Evolutionary conservation across 176 grass and related monocot genomes (phyloP).

Genomic region (Saccharum officinarum): DNA sequence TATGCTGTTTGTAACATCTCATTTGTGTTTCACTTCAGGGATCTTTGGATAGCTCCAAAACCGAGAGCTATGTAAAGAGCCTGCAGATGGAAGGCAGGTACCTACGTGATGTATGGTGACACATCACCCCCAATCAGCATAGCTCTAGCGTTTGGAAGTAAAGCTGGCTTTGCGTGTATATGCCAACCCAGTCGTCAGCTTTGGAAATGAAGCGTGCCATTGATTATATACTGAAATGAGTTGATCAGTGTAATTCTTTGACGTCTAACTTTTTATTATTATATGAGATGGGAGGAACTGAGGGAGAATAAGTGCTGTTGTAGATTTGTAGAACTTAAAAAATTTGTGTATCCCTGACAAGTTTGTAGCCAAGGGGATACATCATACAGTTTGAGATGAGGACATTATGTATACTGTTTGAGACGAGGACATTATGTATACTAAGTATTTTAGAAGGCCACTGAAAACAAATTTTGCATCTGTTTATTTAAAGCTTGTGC

Average conservation of each 20-base stretch:
- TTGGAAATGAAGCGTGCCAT: slow-evolving; percentile 9
- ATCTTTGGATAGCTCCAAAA: slow-evolving; percentile 83
- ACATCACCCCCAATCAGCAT: not conserved
- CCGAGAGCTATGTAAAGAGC: slow-evolving; percentile 81
- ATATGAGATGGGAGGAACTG: slow-evolving; percentile 36
- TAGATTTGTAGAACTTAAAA: slow-evolving; percentile 47
- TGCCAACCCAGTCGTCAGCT: not conserved
- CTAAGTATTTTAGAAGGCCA: slow-evolving; percentile 29
- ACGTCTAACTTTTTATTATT: slow-evolving; percentile 68
- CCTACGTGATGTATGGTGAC: slow-evolving; percentile 88
- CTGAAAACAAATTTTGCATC: slow-evolving; percentile 48
- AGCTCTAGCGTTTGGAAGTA: slow-evolving; percentile 25
- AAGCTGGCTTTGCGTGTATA: slow-evolving; percentile 1
- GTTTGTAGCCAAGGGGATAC: slow-evolving; percentile 37
- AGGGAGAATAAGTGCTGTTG: slow-evolving; percentile 45
- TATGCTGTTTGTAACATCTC: not conserved
- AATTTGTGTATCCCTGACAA: slow-evolving; percentile 35
- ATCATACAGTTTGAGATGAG: slow-evolving; percentile 35
- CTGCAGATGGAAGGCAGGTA: slow-evolving; percentile 90
- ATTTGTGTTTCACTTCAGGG: slow-evolving; percentile 48
- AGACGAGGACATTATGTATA: slow-evolving; percentile 15
- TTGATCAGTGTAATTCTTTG: slow-evolving; percentile 59
- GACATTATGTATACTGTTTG: slow-evolving; percentile 37
- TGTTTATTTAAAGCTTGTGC: not conserved
- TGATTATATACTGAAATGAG: slow-evolving; percentile 28